Conservation (phyloP, 2,329 filamentous ascomycete species). For the Phialophora macrospora region DNA sequence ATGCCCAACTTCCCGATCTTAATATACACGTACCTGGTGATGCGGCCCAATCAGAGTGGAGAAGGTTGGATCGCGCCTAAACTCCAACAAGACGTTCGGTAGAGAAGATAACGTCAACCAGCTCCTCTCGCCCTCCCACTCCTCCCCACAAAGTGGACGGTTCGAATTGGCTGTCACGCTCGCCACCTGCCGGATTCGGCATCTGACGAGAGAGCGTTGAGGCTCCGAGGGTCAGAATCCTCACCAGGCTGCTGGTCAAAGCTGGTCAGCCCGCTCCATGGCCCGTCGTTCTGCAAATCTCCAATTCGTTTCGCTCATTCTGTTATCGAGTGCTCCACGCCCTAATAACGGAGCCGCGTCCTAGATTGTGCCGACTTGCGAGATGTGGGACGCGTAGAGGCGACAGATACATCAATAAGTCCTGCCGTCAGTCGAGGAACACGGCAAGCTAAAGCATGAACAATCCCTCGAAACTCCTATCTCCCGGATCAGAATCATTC, state of each 20-base stretch:
- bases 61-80: conserved; percentile 14
- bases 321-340: conserved; percentile 17
- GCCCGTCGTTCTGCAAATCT: conserved; percentile 2
- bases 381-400: conserved; percentile 11
- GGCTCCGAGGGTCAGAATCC: conserved; percentile 4
- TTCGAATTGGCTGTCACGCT: conserved; percentile 1
- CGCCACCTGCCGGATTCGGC: conserved; percentile 26
- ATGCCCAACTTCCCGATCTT: conserved; percentile 4
- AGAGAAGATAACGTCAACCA: conserved; percentile 27
- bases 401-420: conserved; percentile 2
- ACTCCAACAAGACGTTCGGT: conserved; percentile 26
- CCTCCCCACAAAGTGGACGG: conserved; percentile 14
- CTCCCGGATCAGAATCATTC: conserved; percentile 8
- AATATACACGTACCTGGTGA: conserved; percentile 8
- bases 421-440: not conserved
- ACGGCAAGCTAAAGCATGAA: conserved; percentile 10
- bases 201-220: conserved; percentile 22
- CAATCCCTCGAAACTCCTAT: conserved; percentile 1
- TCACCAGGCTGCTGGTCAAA: conserved; percentile 9
- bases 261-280: conserved; percentile 5
- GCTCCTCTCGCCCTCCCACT: not conserved
- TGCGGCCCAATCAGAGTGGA: conserved; percentile 16
- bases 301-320: conserved; percentile 6
- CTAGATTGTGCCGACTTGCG: not conserved
- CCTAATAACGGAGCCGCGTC: not conserved